Evolutionary conservation across 192 early-diverging fungal genomes (phyloP).

Genomic region (Rhizophagus clarus): DNA sequence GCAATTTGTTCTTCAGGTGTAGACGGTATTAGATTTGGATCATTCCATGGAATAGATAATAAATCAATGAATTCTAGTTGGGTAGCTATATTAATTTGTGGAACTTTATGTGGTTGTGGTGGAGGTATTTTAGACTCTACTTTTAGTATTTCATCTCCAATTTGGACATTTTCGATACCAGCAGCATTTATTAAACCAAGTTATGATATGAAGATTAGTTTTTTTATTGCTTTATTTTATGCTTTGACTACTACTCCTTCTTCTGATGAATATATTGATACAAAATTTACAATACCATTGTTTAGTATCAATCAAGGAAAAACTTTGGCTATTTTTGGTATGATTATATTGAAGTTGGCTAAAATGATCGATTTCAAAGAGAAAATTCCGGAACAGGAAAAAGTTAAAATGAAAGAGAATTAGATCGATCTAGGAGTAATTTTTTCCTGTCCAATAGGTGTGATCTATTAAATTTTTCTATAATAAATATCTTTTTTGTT

Average conservation of each 20-base stretch:
- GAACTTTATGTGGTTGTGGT: constrained; percentile 23
- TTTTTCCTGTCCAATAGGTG: no score
- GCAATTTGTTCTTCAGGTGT: constrained; percentile 12
- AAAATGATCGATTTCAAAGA: not conserved
- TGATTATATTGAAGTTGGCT: not conserved
- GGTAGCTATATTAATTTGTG: constrained; percentile 23
- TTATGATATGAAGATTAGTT: constrained; percentile 25
- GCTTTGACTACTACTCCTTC: not conserved
- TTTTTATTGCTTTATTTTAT: constrained; percentile 19
- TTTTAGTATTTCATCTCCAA: constrained; percentile 4
- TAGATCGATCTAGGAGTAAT: not conserved
- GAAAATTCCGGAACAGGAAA: not conserved
- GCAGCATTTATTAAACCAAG: constrained; percentile 7
- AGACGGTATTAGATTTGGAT: not conserved
- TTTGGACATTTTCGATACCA: constrained; percentile 10
- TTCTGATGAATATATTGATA: no score
- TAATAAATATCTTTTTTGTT: no score
- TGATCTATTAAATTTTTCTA: no score
- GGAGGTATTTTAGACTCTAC: not conserved
- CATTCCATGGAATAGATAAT: not conserved
- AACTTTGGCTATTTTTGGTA: not conserved
- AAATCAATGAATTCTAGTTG: constrained; percentile 18
- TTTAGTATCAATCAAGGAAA: constrained; percentile 14
- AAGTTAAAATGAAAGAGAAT: not conserved
- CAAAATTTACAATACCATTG: not conserved